Base-by-base conservation (phyloP, 2,329 filamentous ascomycete species). In the Apiospora aurea region DNA sequence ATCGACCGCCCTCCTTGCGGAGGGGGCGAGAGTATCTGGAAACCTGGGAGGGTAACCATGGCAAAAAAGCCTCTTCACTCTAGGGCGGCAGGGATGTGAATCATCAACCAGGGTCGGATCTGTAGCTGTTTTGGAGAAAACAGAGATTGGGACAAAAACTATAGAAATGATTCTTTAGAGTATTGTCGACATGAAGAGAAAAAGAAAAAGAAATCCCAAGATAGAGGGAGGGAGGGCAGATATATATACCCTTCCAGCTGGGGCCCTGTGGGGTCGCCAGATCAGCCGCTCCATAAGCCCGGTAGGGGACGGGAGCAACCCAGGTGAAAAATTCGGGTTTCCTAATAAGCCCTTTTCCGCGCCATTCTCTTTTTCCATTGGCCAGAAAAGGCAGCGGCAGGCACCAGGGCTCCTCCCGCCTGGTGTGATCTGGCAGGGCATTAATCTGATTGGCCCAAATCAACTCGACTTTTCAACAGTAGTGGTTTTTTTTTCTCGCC, bases 61-160 rank as follows among this genome's bases (percentile, higher is more conserved):
- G 87, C 84, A 84, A 84, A 73, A 67, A 88, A 85, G 85, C 85
- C 87, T 88, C 84, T 92, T 95, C 93, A 96, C 93, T 95, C 93
- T 94, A 90, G 91, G 92, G 92, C 86, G 88, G 88, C 91, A 94
- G 94, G 93, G 94, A 94, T 92, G 89, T 93, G 80, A 85, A 84
- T 97, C 94, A 96, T 97, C 94, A 94, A 93, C 93, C 94, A 94
- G 94, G 93, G 91, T 96, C 90, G 91, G 91, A 90, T 94, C 92
- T 96, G 93, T 94, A 90, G 93, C 95, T 97, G 88, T 88, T 93
- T 89, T 95, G 89, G 90, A 91, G 90, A 96, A 92, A 91, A 94
- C 92, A 96, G 93, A 94, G 91, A 64, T 89, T 88, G 89, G 93
- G 95, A 91, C 91, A 94, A 89, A 49, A 92, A 95, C 94, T 97